Evolutionary conservation across 257 asterid species (phyloP).

Genomic region (Solanum infundibuliforme): DNA sequence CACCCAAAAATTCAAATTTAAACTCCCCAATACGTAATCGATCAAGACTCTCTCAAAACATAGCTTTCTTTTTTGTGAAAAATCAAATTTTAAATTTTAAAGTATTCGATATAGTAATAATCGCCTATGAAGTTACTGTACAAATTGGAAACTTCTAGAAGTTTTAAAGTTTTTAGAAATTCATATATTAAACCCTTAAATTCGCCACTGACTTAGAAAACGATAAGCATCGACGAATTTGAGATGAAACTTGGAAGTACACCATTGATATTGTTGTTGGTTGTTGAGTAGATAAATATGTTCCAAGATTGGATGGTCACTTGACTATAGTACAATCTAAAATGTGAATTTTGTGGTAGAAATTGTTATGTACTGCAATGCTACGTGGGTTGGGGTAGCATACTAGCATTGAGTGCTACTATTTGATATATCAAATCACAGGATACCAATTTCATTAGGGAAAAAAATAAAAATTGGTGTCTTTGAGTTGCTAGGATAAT

Average conservation of each 20-base stretch:
- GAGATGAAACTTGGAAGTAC: background rate
- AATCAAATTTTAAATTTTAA: no score
- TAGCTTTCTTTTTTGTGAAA: no score
- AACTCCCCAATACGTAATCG: no score
- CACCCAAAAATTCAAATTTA: no score
- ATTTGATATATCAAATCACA: background rate
- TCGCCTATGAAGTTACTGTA: background rate
- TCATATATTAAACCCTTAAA: background rate
- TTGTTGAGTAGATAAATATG: background rate
- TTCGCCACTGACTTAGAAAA: no score
- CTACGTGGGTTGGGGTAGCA: background rate
- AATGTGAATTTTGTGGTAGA: background rate
- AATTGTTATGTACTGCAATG: background rate
- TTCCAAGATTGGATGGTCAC: background rate
- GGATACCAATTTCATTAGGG: background rate
- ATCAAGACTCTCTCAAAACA: background rate
- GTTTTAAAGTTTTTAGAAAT: no score
- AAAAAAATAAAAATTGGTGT: background rate
- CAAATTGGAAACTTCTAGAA: background rate
- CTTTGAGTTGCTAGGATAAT: background rate
- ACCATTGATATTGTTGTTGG: background rate
- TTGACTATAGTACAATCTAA: background rate
- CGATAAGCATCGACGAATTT: background rate
- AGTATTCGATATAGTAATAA: no score
- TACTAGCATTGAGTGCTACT: background rate